phyloP scores from a whole-genome alignment of 2,329 filamentous ascomycete genomes.

The Helminthosporium solani region DNA sequence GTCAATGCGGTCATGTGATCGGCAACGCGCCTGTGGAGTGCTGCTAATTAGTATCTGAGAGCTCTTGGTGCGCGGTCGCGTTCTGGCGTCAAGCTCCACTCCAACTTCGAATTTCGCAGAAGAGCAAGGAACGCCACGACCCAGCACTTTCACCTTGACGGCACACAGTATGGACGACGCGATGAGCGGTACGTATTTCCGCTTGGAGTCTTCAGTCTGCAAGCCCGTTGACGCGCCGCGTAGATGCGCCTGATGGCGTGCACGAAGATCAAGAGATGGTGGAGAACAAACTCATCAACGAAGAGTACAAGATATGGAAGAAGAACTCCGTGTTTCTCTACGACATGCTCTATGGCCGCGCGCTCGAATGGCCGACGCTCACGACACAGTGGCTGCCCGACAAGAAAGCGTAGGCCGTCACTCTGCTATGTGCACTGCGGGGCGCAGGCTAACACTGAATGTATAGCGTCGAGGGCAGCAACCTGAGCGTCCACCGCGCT shows the following conservation, averaged over 20 bases:
- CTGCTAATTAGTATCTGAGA: too few species aligned
- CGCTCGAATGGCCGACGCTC: conserved; percentile 94
- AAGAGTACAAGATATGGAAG: conserved; percentile 99
- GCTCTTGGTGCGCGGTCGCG: not conserved
- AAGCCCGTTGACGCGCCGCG: conserved; percentile 1
- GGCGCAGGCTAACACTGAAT: conserved; percentile 44
- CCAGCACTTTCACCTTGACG: not conserved
- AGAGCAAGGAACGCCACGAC: too few species aligned
- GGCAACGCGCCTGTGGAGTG: too few species aligned
- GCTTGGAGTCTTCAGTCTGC: not conserved
- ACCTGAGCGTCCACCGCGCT: conserved; percentile 82
- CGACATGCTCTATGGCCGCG: conserved; percentile 92
- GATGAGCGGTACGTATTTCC: conserved; percentile 37
- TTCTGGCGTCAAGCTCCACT: conserved; percentile 6
- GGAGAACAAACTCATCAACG: conserved; percentile 89
- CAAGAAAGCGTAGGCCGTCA: conserved; percentile 38
- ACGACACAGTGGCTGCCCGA: conserved; percentile 99
- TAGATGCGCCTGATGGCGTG: conserved; percentile 47
- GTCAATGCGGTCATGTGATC: too few species aligned
- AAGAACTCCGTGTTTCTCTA: conserved; percentile 99
- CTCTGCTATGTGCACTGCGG: not conserved
- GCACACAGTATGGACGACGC: conserved; percentile 35
- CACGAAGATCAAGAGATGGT: conserved; percentile 71
- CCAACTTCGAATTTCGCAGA: too few species aligned
- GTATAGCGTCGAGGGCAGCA: conserved; percentile 66